Percentiles rank a stretch among this genome's conserved stretches.
These are phyloP conservation scores for Trichoderma koningii DNA, from an alignment of 2,329 filamentous ascomycete genomes.

Conservation along the genomic window DNA sequence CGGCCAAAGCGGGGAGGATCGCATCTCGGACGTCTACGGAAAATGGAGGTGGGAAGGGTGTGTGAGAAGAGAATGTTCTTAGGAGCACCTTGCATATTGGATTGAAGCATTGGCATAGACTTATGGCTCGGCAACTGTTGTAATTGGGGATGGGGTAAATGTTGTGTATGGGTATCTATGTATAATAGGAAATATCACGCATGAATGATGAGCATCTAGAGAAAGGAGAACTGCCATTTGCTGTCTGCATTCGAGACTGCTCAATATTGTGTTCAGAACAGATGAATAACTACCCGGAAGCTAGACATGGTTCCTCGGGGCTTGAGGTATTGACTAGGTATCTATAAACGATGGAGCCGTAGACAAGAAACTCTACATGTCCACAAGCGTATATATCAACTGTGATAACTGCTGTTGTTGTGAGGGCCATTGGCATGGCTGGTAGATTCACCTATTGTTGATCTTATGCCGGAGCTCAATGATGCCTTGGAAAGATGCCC, in stretches of 20 bases:
- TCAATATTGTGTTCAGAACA: neutral
- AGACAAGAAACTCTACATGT: too few species aligned
- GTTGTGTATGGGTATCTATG: neutral
- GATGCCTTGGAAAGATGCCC: neutral
- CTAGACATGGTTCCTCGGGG: neutral
- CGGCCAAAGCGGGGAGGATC: neutral
- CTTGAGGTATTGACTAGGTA: neutral
- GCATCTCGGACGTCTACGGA: neutral
- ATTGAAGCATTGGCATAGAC: constrained; percentile 10
- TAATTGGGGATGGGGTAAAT: neutral
- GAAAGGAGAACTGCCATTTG: neutral
- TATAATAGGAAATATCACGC: constrained; percentile 15
- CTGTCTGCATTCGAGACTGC: neutral
- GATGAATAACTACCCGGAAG: neutral
- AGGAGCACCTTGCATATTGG: neutral
- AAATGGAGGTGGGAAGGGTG: neutral
- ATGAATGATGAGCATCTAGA: constrained; percentile 5
- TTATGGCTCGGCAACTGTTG: neutral
- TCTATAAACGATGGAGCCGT: neutral
- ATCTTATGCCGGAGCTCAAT: too few species aligned
- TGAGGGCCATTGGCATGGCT: too few species aligned
- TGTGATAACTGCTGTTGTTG: too few species aligned
- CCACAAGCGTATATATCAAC: too few species aligned
- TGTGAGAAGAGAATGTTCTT: neutral
- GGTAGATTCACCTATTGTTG: too few species aligned